Evolutionary conservation across 1,139 yeast species (phyloP).

Genomic region (Protomyces lactucae-debilis): DNA sequence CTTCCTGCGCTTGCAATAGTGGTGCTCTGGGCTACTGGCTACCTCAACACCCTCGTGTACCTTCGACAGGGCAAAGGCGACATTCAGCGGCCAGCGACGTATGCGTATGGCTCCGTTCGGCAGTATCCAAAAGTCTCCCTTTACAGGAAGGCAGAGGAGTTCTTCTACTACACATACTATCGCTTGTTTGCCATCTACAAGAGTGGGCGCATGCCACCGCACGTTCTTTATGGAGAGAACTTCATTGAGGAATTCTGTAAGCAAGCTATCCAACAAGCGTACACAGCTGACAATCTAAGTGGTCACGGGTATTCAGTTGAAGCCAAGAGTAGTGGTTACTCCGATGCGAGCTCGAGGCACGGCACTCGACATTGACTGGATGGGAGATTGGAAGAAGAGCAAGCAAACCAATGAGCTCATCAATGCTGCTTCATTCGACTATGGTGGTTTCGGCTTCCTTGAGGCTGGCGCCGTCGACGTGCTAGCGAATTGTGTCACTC

Average conservation of each 20-base stretch:
- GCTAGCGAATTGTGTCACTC: background rate
- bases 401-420: slow-evolving; percentile 4
- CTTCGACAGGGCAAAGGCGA: slow-evolving; percentile 1
- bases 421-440: slow-evolving; percentile 24
- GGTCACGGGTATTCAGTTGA: slow-evolving; percentile 5
- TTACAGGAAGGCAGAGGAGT: slow-evolving; percentile 6
- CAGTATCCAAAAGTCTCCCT: slow-evolving; percentile 13
- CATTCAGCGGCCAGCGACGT: slow-evolving; percentile 3
- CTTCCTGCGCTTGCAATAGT: background rate
- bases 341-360: slow-evolving; percentile 21
- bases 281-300: slow-evolving; percentile 2
- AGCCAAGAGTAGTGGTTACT: slow-evolving; percentile 14
- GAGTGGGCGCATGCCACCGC: background rate
- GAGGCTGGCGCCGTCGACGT: slow-evolving; percentile 4
- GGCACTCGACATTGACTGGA: slow-evolving; percentile 17
- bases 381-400: slow-evolving; percentile 24
- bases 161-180: slow-evolving; percentile 12
- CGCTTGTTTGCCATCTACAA: slow-evolving; percentile 5
- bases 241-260: slow-evolving; percentile 12
- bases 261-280: background rate
- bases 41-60: background rate
- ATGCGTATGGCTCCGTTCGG: slow-evolving; percentile 23
- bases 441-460: slow-evolving; percentile 23
- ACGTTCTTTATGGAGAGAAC: slow-evolving; percentile 7
- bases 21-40: background rate